Conservation (phyloP, 192 early-diverging fungal genomes). For the Umbelopsis sp. region DNA sequence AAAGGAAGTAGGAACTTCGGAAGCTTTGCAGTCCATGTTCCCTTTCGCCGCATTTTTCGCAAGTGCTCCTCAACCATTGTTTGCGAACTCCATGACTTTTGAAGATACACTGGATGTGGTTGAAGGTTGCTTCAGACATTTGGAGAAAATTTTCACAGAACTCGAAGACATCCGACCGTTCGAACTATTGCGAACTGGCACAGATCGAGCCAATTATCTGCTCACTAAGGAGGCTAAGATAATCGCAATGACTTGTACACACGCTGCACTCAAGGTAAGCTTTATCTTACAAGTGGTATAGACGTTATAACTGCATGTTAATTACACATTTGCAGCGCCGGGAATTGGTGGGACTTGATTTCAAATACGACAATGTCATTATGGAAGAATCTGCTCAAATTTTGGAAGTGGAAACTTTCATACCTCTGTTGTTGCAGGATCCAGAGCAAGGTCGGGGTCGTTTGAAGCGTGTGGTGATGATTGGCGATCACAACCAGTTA, state of each 20-base stretch:
- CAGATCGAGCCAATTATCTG: slow-evolving; percentile 88
- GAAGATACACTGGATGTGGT: slow-evolving; percentile 64
- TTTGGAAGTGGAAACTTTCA: slow-evolving; percentile 93
- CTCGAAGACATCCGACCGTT: slow-evolving; percentile 92
- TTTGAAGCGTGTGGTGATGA: slow-evolving; percentile 89
- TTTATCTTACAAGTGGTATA: background rate
- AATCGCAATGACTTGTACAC: slow-evolving; percentile 97
- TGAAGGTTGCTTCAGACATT: slow-evolving; percentile 81
- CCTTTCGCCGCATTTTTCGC: slow-evolving; percentile 85
- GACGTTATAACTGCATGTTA: background rate
- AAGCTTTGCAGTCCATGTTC: slow-evolving; percentile 60
- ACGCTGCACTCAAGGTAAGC: slow-evolving; percentile 83
- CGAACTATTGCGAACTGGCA: slow-evolving; percentile 80
- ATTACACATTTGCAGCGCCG: slow-evolving; percentile 46
- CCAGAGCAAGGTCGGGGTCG: slow-evolving; percentile 64
- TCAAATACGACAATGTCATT: slow-evolving; percentile 94
- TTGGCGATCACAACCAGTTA: slow-evolving; percentile 97
- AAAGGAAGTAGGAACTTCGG: slow-evolving; percentile 29
- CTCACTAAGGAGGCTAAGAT: slow-evolving; percentile 95
- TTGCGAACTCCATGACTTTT: slow-evolving; percentile 50
- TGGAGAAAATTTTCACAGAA: slow-evolving; percentile 82
- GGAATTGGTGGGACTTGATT: slow-evolving; percentile 85
- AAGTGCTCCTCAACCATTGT: slow-evolving; percentile 71
- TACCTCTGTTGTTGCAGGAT: slow-evolving; percentile 87
- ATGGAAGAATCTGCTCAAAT: slow-evolving; percentile 99